These are phyloP conservation scores for Rhododendron williamsianum DNA, from an alignment of 148 eudicot species.

Conservation along the genomic window DNA sequence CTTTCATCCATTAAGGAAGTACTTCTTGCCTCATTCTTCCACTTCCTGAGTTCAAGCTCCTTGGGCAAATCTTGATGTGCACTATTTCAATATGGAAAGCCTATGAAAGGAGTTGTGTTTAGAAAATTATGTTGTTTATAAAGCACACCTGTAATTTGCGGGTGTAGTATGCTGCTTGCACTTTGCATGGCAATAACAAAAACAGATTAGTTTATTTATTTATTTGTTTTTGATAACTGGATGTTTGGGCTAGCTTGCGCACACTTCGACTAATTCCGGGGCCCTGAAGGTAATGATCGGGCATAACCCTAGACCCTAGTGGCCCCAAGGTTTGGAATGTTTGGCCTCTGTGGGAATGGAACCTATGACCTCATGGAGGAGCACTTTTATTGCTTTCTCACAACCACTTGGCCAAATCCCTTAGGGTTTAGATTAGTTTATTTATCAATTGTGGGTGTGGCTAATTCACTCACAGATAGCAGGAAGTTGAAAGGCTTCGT, in stretches of 20 bases:
- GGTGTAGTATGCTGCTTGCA: not conserved
- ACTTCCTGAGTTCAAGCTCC: not conserved
- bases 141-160: not conserved
- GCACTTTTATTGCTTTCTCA: too few species aligned
- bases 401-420: too few species aligned
- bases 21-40: not conserved
- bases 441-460: constrained; percentile 54
- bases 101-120: not conserved
- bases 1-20: not conserved
- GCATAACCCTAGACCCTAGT: too few species aligned
- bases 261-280: too few species aligned
- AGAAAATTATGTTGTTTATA: not conserved
- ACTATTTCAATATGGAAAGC: not conserved
- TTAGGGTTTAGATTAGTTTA: constrained; percentile 14
- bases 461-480: constrained; percentile 84
- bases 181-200: constrained; percentile 48
- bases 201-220: constrained; percentile 29
- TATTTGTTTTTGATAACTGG: too few species aligned
- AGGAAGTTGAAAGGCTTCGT: constrained; percentile 93
- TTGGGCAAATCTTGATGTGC: not conserved
- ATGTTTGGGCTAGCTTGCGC: too few species aligned
- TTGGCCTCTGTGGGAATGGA: too few species aligned
- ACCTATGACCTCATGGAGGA: too few species aligned
- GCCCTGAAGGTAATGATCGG: too few species aligned
- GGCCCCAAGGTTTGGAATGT: too few species aligned